These are phyloP conservation scores for Boletus reticuloceps DNA, from an alignment of 768 basidiomycete genomes.

Conservation along the genomic window DNA sequence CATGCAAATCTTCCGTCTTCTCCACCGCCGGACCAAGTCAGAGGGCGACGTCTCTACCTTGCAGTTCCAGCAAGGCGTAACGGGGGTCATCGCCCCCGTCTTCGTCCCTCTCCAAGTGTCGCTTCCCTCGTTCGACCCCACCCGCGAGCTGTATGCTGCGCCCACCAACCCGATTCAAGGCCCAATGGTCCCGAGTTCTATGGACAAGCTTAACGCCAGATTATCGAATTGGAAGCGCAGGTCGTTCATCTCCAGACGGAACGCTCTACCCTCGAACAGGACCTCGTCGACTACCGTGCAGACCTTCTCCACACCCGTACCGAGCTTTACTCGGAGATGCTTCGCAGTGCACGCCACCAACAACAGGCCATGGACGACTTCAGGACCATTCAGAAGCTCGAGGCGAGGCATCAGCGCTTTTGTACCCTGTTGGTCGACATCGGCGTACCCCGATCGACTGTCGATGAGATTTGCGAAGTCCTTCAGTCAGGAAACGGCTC, in stretches of 20 bases:
- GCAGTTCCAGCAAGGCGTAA: neutral
- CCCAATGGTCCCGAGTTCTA: neutral
- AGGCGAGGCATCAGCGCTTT: conserved; percentile 24
- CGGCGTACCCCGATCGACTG: conserved; percentile 23
- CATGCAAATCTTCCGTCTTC: conserved; percentile 49
- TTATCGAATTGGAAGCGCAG: conserved; percentile 13
- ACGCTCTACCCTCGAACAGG: conserved; percentile 22
- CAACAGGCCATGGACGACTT: conserved; percentile 23
- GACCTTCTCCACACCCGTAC: conserved; percentile 30
- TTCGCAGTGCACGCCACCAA: conserved; percentile 24
- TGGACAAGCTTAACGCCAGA: conserved; percentile 2
- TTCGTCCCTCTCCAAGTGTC: conserved; percentile 22
- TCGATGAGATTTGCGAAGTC: conserved; percentile 21
- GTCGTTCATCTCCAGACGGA: conserved; percentile 12
- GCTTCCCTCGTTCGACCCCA: conserved; percentile 25
- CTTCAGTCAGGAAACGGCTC: conserved; percentile 29
- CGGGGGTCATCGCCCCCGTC: conserved; percentile 14
- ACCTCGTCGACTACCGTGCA: conserved; percentile 25
- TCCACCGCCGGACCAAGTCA: conserved; percentile 48
- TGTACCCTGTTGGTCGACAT: conserved; percentile 24
- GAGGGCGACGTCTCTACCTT: conserved; percentile 37
- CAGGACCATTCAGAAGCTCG: conserved; percentile 26
- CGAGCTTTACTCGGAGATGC: conserved; percentile 30
- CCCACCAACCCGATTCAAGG: neutral
- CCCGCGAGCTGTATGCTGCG: conserved; percentile 18